Conservation (phyloP, 345 rosid species). For the Raphanus raphanistrum region DNA sequence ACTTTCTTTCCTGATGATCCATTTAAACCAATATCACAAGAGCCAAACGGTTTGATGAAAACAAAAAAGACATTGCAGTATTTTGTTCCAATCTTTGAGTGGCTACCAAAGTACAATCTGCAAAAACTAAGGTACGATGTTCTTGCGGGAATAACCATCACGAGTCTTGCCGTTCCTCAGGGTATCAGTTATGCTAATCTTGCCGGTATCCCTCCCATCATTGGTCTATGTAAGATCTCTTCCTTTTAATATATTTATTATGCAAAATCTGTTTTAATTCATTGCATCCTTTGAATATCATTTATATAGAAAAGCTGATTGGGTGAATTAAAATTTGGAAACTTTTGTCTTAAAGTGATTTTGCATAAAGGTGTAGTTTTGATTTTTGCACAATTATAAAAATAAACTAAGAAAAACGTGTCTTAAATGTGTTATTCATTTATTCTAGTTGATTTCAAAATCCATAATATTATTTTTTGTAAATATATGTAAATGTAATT, state of each 20-base stretch:
- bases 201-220: slow-evolving; percentile 68
- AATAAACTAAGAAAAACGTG: not conserved
- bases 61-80: slow-evolving; percentile 50
- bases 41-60: slow-evolving; percentile 14
- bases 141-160: slow-evolving; percentile 89
- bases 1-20: slow-evolving; percentile 90
- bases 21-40: slow-evolving; percentile 46
- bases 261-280: not conserved
- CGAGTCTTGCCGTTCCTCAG: slow-evolving; percentile 90
- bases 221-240: slow-evolving; percentile 71
- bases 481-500: too few relatives aligned
- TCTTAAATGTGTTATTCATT: not conserved
- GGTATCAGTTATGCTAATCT: slow-evolving; percentile 97
- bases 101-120: slow-evolving; percentile 71
- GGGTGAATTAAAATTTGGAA: not conserved
- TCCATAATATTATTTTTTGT: not conserved
- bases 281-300: slow-evolving; percentile 1
- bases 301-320: not conserved
- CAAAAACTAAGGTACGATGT: slow-evolving; percentile 53
- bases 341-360: not conserved
- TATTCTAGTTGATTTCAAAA: not conserved
- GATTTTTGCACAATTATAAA: not conserved
- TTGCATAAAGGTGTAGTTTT: not conserved
- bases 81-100: slow-evolving; percentile 69
- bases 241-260: not conserved